Base-by-base conservation (phyloP, 768 basidiomycete species). In the Austroboletus eburneus region DNA sequence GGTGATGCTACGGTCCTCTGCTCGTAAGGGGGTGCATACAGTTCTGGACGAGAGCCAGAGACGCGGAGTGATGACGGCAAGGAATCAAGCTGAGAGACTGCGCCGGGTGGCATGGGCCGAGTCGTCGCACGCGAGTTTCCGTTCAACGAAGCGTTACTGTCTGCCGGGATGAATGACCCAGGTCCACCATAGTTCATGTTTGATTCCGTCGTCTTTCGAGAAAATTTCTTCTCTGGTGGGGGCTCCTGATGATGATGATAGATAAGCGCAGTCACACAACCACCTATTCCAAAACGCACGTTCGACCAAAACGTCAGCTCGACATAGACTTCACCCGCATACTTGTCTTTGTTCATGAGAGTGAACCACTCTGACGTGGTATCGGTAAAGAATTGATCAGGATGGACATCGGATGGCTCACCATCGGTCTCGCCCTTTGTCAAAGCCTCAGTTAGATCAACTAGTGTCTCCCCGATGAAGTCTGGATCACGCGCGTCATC, bases 231-330 rank as follows among this genome's bases (percentile, higher is more conserved):
- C 55, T 79, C 79, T n/a, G 88, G 90, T 5, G 84, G 74, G 29
- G 84, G 81, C 66, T 85, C 89, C 89, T 91, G 20, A 30, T 35
- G n/a, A 45, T 35, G n/a, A 45, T 42, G 12, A 22, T 37, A 37
- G 23, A 42, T 54, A 38, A 52, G 47, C n/a, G 50, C 33, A 34
- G n/a, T 9, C 35, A 18, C 17, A 36, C 35, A 23, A n/a, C 8
- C n/a, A n/a, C 34, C 23, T 34, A 5, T 34, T 34, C 9, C 25
- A 18, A 27, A 34, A 51, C 85, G 46, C 51, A 91, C 90, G 63
- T 91, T 91, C 9, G 93, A 93, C 83, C 90, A 99, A 70, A 95
- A 98, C 0, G 96, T 99, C 58, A 98, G 66, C 64, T 99, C 96
- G 18, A 98, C 74, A 62, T 95, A 98, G 12, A 99, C 84, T 65